These are phyloP conservation scores for Mycena alexandri DNA, from an alignment of 768 basidiomycete genomes.

Conservation along the genomic window DNA sequence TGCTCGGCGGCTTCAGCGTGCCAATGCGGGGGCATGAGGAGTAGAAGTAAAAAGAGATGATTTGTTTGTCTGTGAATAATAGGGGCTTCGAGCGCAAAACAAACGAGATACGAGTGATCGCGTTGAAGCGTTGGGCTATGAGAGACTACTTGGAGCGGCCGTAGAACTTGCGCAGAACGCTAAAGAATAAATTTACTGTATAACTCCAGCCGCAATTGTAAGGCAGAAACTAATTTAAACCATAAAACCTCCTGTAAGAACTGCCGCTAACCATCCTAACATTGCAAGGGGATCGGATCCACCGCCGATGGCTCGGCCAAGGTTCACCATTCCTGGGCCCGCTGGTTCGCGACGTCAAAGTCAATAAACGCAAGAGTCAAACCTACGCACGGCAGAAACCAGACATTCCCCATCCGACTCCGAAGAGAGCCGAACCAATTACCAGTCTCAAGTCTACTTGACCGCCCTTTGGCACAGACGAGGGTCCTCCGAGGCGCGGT, in stretches of 20 bases:
- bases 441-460: slow-evolving; percentile 61
- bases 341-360: slow-evolving; percentile 51
- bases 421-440: slow-evolving; percentile 67
- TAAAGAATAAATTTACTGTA: slow-evolving; percentile 20
- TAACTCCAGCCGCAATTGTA: background rate
- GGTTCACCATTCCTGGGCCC: slow-evolving; percentile 72
- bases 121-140: too few species aligned
- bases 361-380: background rate
- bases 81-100: too few species aligned
- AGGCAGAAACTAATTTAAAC: slow-evolving; percentile 33
- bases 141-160: too few species aligned
- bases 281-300: slow-evolving; percentile 49
- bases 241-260: slow-evolving; percentile 56
- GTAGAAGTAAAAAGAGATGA: too few species aligned
- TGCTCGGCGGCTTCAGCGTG: too few species aligned
- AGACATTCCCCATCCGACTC: slow-evolving; percentile 71
- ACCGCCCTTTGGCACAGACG: slow-evolving; percentile 56
- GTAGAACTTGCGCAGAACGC: too few species aligned
- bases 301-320: slow-evolving; percentile 62
- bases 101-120: too few species aligned
- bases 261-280: slow-evolving; percentile 57
- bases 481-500: slow-evolving; percentile 59
- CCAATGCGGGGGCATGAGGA: too few species aligned
- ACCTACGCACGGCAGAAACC: slow-evolving; percentile 71
- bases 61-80: too few species aligned